Percentiles rank a stretch among this genome's conserved stretches.
These are phyloP conservation scores for Teratosphaeria nubilosa DNA, from an alignment of 2,329 filamentous ascomycete species.

Conservation along the genomic window DNA sequence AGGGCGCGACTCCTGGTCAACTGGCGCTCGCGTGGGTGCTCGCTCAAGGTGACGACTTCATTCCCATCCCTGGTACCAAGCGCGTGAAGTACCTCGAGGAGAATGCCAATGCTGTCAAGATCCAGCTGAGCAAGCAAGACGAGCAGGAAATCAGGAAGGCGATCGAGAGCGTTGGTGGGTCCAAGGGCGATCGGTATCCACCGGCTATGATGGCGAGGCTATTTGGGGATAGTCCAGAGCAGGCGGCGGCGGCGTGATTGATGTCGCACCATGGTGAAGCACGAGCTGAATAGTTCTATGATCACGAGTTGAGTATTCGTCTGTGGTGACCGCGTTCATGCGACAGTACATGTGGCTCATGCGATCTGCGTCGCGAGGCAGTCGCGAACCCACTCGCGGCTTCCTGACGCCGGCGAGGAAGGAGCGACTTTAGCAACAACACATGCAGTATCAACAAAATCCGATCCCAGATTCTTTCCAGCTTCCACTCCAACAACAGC, in stretches of 20 bases:
- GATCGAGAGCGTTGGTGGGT: conserved; percentile 22
- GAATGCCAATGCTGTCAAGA: conserved; percentile 12
- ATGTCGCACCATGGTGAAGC: neutral
- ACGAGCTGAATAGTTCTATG: neutral
- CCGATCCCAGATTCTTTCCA: neutral
- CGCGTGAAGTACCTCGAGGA: conserved; percentile 20
- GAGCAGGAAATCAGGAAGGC: conserved; percentile 17
- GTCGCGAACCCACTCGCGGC: neutral
- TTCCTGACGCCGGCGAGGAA: neutral
- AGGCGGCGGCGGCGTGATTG: conserved; percentile 1
- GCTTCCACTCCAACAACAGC: neutral
- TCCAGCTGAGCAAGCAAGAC: conserved; percentile 18
- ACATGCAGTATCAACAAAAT: neutral
- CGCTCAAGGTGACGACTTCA: conserved; percentile 19
- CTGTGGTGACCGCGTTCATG: neutral
- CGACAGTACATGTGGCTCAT: neutral
- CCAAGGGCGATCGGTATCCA: conserved; percentile 20
- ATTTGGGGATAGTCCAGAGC: conserved; percentile 17
- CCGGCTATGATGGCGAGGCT: conserved; percentile 18
- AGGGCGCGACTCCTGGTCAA: conserved; percentile 21
- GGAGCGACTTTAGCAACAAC: neutral
- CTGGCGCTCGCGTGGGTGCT: conserved; percentile 23
- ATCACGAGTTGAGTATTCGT: neutral
- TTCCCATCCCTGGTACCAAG: conserved; percentile 20
- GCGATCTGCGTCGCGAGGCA: neutral